phyloP scores from a whole-genome alignment of 768 basidiomycete genomes.

The Mycena pura region DNA sequence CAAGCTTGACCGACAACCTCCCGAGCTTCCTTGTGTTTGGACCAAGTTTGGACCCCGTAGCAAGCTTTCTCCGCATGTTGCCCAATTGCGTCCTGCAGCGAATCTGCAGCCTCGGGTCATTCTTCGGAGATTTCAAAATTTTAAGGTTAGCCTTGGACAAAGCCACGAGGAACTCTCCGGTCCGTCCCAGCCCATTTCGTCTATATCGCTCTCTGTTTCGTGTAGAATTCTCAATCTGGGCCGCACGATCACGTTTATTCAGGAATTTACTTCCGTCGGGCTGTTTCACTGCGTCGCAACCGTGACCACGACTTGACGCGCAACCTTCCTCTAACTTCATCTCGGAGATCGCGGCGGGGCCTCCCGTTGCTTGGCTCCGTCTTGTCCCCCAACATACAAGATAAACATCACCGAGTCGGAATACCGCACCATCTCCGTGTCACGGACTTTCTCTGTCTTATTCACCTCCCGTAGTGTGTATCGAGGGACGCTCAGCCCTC shows the following conservation, averaged over 20 bases:
- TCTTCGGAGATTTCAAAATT: conserved; percentile 20
- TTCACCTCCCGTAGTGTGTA: no score
- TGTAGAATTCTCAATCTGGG: conserved; percentile 4
- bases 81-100: background rate
- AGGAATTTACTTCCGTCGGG: conserved; percentile 17
- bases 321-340: background rate
- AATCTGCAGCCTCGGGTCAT: conserved; percentile 18
- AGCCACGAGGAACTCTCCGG: conserved; percentile 21
- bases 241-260: conserved; percentile 14
- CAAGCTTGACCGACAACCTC: conserved; percentile 25
- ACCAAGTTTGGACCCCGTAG: no score
- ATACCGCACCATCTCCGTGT: no score
- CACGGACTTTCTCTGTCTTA: no score
- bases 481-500: background rate
- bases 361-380: background rate
- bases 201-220: background rate
- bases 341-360: conserved; percentile 7
- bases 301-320: background rate
- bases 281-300: conserved; percentile 1
- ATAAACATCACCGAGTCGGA: no score
- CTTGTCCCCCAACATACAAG: no score
- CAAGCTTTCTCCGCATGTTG: conserved; percentile 8
- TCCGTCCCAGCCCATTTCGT: conserved; percentile 17
- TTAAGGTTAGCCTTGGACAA: conserved; percentile 5
- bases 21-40: no score